A percentile compares a stretch with the other conserved stretches of the same genome.
Evolutionary conservation across 257 asterid species (phyloP).

Genomic region (Coffea eugenioides): DNA sequence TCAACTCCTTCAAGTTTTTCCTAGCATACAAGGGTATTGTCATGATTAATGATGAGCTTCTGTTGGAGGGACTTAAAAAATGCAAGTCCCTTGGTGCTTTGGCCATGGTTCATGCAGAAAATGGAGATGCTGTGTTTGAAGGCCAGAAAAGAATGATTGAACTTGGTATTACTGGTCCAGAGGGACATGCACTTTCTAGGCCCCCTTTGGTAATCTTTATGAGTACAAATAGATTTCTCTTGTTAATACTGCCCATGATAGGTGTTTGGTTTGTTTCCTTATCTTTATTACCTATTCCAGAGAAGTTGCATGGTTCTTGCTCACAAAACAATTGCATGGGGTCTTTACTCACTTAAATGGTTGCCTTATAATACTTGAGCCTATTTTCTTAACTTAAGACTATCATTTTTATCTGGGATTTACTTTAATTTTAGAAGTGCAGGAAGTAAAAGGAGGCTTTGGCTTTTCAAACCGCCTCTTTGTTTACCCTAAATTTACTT

Average conservation of each 20-base stretch:
- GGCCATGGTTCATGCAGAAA: conserved; percentile 98
- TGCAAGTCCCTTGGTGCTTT: conserved; percentile 96
- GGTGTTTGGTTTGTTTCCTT: not conserved
- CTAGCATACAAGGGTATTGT: conserved; percentile 92
- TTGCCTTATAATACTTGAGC: not conserved
- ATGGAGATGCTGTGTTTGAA: conserved; percentile 95
- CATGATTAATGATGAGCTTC: conserved; percentile 82
- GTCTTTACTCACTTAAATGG: not conserved
- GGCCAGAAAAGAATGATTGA: conserved; percentile 88
- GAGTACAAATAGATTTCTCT: too few relatives aligned
- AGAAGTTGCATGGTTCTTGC: not conserved
- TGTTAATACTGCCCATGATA: not conserved
- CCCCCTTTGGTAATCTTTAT: conserved; percentile 70
- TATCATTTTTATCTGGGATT: not conserved
- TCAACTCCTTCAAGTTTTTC: conserved; percentile 91
- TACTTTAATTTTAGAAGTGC: not conserved
- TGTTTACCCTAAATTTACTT: not conserved
- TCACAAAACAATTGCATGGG: not conserved
- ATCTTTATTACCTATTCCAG: not conserved
- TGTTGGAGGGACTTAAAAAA: conserved; percentile 88
- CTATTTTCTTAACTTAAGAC: not conserved
- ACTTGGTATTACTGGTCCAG: conserved; percentile 94
- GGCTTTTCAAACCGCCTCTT: too few relatives aligned
- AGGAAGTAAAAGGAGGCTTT: not conserved
- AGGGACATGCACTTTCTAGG: conserved; percentile 96